Conservation (phyloP, 2,329 filamentous ascomycete genomes). For the Calonectria naviculata region DNA sequence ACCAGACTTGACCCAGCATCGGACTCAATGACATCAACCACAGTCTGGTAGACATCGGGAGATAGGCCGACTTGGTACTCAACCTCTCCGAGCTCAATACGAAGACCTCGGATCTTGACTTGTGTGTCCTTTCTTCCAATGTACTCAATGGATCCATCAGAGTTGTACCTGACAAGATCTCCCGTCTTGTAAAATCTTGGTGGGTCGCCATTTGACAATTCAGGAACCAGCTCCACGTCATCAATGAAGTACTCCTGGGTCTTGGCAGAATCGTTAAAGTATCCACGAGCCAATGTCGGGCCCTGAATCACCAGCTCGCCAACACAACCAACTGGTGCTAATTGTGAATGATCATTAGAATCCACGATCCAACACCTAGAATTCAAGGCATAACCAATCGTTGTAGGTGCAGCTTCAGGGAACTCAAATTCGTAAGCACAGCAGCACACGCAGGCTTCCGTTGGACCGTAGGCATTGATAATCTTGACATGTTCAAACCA, state of each 20-base stretch:
- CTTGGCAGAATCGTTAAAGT: neutral
- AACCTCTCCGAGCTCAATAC: constrained; percentile 52
- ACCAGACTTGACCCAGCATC: neutral
- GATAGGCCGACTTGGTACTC: constrained; percentile 21
- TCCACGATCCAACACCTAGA: constrained; percentile 39
- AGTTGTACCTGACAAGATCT: constrained; percentile 55
- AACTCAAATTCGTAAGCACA: neutral
- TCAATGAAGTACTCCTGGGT: neutral
- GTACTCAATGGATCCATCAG: constrained; percentile 53
- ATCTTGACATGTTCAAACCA: neutral
- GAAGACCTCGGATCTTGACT: constrained; percentile 68
- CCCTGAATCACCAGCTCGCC: neutral
- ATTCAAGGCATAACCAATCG: constrained; percentile 30
- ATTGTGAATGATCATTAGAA: neutral
- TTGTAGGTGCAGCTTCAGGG: neutral
- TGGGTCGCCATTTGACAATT: neutral
- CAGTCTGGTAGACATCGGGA: neutral
- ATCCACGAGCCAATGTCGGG: neutral
- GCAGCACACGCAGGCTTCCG: neutral
- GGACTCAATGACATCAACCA: neutral
- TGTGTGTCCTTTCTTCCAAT: constrained; percentile 67
- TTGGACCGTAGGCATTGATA: neutral
- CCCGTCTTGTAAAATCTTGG: constrained; percentile 54
- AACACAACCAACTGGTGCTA: neutral
- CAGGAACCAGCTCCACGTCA: neutral